Base-by-base conservation (phyloP, 805 yeast species). In the Zygosaccharomyces gambellarensis region DNA sequence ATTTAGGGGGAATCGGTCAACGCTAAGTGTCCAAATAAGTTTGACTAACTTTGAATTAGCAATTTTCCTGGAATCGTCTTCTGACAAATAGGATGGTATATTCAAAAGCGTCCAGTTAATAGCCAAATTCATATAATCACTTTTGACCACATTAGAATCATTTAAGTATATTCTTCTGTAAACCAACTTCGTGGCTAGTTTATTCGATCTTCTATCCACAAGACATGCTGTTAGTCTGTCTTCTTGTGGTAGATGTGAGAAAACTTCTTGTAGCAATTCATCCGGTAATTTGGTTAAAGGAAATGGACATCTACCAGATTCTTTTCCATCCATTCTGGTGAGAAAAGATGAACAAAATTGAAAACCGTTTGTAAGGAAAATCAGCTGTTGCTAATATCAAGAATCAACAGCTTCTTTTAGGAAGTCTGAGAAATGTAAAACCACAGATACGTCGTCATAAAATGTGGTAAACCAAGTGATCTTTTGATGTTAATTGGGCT, bases 141-240 rank as follows among this genome's bases (percentile, higher is more conserved):
- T 67, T 31, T 55, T 54, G 19, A 71, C 74, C n/a, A 73, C 71
- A 25, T 61, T 63, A 12, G 74, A 69, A 49, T 73, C 76, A 48
- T 73, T 73, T 19, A 73, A 56, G 48, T 73, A 73, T 5, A 73
- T 67, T 44, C 67, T 59, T 29, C 69, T 60, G 51, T 73, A 73
- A 7, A 73, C 46, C 10, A 67, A 48, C 38, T 60, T 59, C 3
- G 63, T 60, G 0, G 72, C 69, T 2, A 73, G 49, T 22, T 55
- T 46, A 42, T 71, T 54, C 41, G 63, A 64, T 25, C 60, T 54
- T 36, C 53, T 63, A 21, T 63, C 67, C 4, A 68, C 57, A 7
- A 58, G 41, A 1, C 70, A 53, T 8, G 66, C 41, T 1, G 32
- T 48, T 2, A 70, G 43, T 21, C 73, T 63, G 49, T 71, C 74